Evolutionary conservation across 345 rosid species (phyloP), one percentile per base, ranked within the genome.

Genomic region (Rhodamnia argentea): DNA sequence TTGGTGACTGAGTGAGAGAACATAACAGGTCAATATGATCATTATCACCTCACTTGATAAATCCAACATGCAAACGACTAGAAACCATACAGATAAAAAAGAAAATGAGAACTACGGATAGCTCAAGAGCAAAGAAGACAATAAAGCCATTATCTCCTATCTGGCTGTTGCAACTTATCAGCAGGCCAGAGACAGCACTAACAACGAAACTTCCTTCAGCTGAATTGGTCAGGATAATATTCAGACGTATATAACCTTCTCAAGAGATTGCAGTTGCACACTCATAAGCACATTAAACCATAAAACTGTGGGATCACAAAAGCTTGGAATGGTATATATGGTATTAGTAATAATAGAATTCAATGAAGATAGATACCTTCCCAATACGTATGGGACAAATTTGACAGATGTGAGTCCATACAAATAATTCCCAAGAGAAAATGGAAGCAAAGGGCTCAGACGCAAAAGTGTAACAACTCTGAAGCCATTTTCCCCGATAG

Each of bases 401-500:
- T 97, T 94, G 32, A 97, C 99, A 40, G 99, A 96, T 27, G 99
- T 96, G 92, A 97, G 90, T 13, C 99, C 99, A 51, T 97, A 97
- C 24, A 97, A 87, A 91, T 97, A 97, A 89, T 97, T 96, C 82
- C 98, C 99, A 20, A 97, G 93, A 85, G 99, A 96, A 86, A 97
- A 97, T 6, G 99, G 99, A 90, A 97, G 99, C 88, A 97, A 91
- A 81, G 99, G 99, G 87, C 99, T 97, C 88, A 97, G 91, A 8
- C 99, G 93, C 88, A 97, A 96, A 23, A 97, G 95, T 37, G 99
- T 96, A 50, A 97, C 99, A 74, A 97, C 96, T 90, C 88, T 92
- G 89, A 97, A 97, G 42, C 99, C 98, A 88, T 97, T 94, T 89
- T 96, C 98, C 85, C 99, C 99, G 55, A 97, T 95, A 12, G 99